Evolutionary conservation across 108 stramenopile genomes (phyloP).

Genomic region (Pseudonitzschia pungens): DNA sequence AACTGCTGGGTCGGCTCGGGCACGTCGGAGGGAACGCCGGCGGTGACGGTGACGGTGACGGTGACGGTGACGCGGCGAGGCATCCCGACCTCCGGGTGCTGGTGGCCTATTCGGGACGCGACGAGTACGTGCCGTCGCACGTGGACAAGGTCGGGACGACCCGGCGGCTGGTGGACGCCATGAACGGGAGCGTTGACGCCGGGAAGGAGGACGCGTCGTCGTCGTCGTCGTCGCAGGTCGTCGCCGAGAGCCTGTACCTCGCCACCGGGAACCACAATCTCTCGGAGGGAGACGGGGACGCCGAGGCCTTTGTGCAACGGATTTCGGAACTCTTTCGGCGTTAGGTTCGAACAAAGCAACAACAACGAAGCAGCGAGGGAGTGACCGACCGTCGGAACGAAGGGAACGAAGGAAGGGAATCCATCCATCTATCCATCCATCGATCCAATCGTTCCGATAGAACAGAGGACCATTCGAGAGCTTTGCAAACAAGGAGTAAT

Average conservation of each 20-base stretch:
- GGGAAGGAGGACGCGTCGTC: too few relatives aligned
- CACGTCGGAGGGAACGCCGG: conserved; percentile 43
- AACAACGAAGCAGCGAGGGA: not conserved
- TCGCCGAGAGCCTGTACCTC: conserved; percentile 56
- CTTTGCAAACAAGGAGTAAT: too few relatives aligned
- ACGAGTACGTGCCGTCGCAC: conserved; percentile 82
- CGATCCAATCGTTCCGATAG: too few relatives aligned
- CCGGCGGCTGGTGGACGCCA: conserved; percentile 68
- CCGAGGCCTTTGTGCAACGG: conserved; percentile 53
- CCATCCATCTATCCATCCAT: too few relatives aligned
- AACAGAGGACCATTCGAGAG: too few relatives aligned
- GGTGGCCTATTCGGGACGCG: conserved; percentile 81
- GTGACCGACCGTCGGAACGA: not conserved
- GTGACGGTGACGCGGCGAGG: too few relatives aligned
- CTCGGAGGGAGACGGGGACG: conserved; percentile 54
- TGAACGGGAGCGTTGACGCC: too few relatives aligned
- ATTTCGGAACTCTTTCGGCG: conserved; percentile 34
- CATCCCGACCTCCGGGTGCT: conserved; percentile 42
- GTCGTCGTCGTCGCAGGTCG: too few relatives aligned
- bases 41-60: too few relatives aligned
- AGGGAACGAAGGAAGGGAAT: not conserved
- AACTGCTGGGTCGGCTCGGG: conserved; percentile 59
- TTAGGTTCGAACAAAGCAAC: too few relatives aligned
- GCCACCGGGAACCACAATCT: conserved; percentile 76
- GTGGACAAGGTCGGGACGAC: conserved; percentile 58